Base-by-base conservation (phyloP, 495 filamentous ascomycete genomes). In the Pyrenula aspistea region DNA sequence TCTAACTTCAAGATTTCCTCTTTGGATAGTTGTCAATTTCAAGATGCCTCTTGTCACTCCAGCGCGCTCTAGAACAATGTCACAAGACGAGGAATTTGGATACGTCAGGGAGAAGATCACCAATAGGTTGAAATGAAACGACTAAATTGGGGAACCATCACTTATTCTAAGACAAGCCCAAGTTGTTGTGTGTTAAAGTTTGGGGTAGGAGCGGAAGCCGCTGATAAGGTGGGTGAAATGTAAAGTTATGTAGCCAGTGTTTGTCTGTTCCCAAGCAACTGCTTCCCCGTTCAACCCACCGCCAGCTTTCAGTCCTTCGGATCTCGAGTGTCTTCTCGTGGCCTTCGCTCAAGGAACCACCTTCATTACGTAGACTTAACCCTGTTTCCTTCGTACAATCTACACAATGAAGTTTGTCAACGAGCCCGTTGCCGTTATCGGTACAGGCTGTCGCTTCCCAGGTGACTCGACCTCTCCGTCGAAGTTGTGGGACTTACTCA, bases 401-500 rank as follows among this genome's bases (percentile, higher is more conserved):
- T 8, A 4, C 31, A 42, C 4, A 15, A 42, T 42, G 31, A 42
- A 4, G 31, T 42, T 42, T 15, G 31, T 42, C 31, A 56, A 65
- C 1, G 60, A 71, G 25, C 62, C 67, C n/a, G 57, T 74, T 48
- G 77, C 76, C 31, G 66, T 81, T 12, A 66, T 81, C 20, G 77
- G 76, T 10, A 71, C 75, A 62, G 62, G 77, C 21, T 75, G 75
- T 52, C 67, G 74, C 23, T 65, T 79, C 15, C 73, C 76, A 10
- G 73, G 73, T 15, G 67, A 76, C 8, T 21, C n/a, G 8, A 52
- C 50, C 10, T 52, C 50, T 4, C 50, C 50, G 20, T 24, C 19
- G 8, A 52, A 21, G 2, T 67, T 71, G 47, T 77, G 66, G 68
- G 61, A 73, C 53, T 59, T 75, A 22, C 64, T 75, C 10, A 24